Evolutionary conservation across 176 grass and related monocot genomes (phyloP).

Genomic region (Poa pratensis): DNA sequence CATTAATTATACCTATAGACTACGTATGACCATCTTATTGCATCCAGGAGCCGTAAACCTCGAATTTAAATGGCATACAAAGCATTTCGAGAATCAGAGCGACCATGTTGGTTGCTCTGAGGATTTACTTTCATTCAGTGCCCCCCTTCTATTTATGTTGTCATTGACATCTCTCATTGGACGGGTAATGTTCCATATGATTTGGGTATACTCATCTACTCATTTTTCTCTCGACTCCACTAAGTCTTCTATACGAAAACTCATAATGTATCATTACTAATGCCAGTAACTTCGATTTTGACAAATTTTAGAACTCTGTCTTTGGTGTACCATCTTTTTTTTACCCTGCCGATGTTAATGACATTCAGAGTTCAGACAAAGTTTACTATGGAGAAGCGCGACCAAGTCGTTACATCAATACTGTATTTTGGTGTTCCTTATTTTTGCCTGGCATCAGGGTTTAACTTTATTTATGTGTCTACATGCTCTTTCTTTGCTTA

Average conservation of each 20-base stretch:
- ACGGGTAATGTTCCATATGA: neutral
- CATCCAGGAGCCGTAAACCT: neutral
- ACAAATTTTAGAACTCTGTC: neutral
- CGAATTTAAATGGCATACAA: neutral
- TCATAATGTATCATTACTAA: too few species aligned
- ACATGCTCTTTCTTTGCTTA: neutral
- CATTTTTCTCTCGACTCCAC: neutral
- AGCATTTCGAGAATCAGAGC: neutral
- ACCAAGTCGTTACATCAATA: neutral
- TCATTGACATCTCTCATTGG: neutral
- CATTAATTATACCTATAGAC: neutral
- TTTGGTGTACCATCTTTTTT: neutral
- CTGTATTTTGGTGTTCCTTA: neutral
- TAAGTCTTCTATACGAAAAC: neutral
- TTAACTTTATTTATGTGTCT: neutral
- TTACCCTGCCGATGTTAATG: neutral
- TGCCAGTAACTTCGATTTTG: neutral
- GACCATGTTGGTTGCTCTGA: too few species aligned
- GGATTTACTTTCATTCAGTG: neutral
- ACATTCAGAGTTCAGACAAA: neutral
- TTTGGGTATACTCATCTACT: neutral
- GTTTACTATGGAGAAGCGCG: constrained; percentile 11
- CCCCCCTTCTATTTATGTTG: neutral
- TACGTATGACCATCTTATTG: neutral
- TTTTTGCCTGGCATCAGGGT: neutral